Evolutionary conservation across 1,284 basidiomycete genomes (phyloP), one percentile per base, ranked within the genome.

Genomic region (Papiliotrema fonsecae): DNA sequence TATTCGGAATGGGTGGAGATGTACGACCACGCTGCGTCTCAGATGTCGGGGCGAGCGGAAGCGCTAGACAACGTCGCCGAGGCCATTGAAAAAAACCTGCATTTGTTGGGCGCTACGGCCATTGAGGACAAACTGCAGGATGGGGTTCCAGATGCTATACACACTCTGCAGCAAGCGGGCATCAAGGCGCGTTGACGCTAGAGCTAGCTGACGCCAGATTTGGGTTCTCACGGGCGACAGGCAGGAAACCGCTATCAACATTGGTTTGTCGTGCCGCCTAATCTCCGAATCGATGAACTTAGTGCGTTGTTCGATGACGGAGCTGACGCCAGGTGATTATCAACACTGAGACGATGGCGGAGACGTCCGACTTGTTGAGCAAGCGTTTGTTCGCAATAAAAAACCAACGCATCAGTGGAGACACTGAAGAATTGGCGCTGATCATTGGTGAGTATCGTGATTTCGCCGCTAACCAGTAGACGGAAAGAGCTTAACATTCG

Each of bases 41-140:
- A 91, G 19, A 86, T 98, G 75, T 88, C 88, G 54, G 90, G 89
- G 1, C 86, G 94, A 46, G 85, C 86, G 10, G 96, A 97, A 45
- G 94, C 90, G 13, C 79, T 99, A 26, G 96, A 98, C 72, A 82
- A 84, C 60, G 96, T 90, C 0, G 92, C 96, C 1, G 96, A 97
- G 69, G 77, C 94, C 51, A 94, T 99, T 54, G 96, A 99, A 76
- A 87, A 88, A 66, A 89, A 97, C 57, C 76, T 99, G 61, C 85
- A 88, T 60, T 68, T 99, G 18, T 79, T 98, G 2, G 96, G 96
- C 9, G 94, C 96, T 9, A 98, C 96, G 1, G 96, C 96, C 6
- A 94, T 98, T 60, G 96, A 99, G 72, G 96, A 99, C 74, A 97
- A 96, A 72, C 77, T 99, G 27, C 96, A 98, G 70, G 96, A 99